A percentile compares a stretch with the other conserved stretches of the same genome.
Evolutionary conservation across 768 basidiomycete species (phyloP).

Genomic region (Mycena albidolilacea): DNA sequence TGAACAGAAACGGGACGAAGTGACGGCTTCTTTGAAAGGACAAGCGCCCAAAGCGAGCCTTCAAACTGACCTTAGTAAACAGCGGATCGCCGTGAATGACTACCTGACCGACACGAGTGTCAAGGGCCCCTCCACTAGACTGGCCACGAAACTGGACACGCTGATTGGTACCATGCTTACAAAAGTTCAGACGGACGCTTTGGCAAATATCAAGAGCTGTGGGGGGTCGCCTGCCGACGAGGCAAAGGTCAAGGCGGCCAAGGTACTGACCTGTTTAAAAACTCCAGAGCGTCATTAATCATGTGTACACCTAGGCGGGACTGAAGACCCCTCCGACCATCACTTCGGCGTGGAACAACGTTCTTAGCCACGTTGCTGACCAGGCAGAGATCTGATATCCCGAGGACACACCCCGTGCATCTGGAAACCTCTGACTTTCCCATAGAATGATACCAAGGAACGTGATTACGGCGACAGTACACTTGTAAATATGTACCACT

Average conservation of each 20-base stretch:
- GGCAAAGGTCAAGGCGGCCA: conserved; percentile 8
- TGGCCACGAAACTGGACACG: background rate
- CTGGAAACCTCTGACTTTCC: background rate
- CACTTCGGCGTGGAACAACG: conserved; percentile 12
- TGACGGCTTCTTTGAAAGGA: conserved; percentile 6
- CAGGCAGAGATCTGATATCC: conserved; percentile 8
- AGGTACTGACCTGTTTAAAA: conserved; percentile 8
- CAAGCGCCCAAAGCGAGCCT: background rate
- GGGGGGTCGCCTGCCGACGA: conserved; percentile 11
- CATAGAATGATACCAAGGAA: background rate
- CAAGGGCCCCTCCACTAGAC: conserved; percentile 4
- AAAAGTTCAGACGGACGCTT: background rate
- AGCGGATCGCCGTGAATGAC: background rate
- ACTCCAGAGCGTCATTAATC: background rate
- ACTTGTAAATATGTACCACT: conserved; percentile 13
- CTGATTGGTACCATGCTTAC: background rate
- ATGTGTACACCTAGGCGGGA: background rate
- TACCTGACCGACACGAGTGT: conserved; percentile 5
- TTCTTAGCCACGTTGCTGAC: conserved; percentile 1
- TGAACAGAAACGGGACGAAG: conserved; percentile 10
- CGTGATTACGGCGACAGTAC: conserved; percentile 6
- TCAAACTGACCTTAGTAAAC: background rate
- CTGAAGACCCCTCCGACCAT: conserved; percentile 10
- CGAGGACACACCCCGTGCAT: background rate
- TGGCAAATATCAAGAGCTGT: conserved; percentile 16